These are phyloP conservation scores for Copromyces sp. DNA, from an alignment of 495 filamentous ascomycete species.

Conservation along the genomic window DNA sequence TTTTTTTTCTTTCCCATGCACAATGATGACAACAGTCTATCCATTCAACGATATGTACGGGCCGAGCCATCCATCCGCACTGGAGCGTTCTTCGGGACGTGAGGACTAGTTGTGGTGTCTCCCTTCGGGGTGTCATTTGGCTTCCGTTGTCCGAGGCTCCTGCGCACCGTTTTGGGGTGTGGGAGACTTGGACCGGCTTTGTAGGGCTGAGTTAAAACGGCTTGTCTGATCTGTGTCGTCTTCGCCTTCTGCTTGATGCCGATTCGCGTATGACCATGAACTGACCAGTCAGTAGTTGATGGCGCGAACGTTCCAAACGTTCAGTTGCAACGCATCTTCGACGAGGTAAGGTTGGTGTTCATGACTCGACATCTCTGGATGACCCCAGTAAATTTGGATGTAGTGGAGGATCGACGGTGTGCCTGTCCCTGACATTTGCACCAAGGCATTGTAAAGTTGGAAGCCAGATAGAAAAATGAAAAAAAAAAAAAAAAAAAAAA, in stretches of 20 bases:
- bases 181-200: conserved; percentile 27
- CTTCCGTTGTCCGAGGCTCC: conserved; percentile 31
- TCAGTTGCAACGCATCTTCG: background rate
- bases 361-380: background rate
- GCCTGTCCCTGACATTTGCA: background rate
- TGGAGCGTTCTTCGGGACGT: conserved; percentile 47
- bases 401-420: background rate
- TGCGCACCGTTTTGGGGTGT: conserved; percentile 34
- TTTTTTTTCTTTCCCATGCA: conserved; percentile 8
- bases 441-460: background rate
- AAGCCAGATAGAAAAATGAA: background rate
- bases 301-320: background rate
- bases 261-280: background rate
- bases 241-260: background rate
- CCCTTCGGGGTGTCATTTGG: conserved; percentile 35
- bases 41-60: conserved; percentile 87
- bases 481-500: too few species aligned
- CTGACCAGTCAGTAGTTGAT: background rate
- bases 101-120: conserved; percentile 91
- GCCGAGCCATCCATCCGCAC: conserved; percentile 74
- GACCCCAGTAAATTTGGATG: background rate
- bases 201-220: conserved; percentile 43
- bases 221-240: conserved; percentile 28
- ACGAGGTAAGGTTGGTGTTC: background rate
- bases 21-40: conserved; percentile 97